Evolutionary conservation across 768 basidiomycete species (phyloP).

Genomic region (Imleria badia): DNA sequence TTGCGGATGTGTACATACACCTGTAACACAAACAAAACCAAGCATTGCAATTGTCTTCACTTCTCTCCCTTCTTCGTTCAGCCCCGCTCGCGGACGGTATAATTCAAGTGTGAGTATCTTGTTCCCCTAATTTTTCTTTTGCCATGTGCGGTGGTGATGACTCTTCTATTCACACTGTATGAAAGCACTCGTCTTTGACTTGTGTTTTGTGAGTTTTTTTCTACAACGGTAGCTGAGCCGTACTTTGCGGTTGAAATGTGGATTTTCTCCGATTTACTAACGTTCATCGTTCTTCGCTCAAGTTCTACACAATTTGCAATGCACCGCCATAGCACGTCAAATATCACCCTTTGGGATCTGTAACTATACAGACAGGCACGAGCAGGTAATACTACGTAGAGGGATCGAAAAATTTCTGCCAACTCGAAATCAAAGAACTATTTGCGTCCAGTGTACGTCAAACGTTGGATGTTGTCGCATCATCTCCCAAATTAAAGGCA

Average conservation of each 20-base stretch:
- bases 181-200: conserved; percentile 47
- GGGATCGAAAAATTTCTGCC: not conserved
- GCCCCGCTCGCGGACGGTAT: not conserved
- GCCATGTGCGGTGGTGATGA: conserved; percentile 46
- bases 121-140: conserved; percentile 1
- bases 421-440: not conserved
- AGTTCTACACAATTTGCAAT: not conserved
- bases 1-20: conserved; percentile 15
- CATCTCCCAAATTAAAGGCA: conserved; percentile 64
- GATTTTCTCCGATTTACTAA: conserved; percentile 9
- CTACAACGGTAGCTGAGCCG: conserved; percentile 88
- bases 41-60: conserved; percentile 1
- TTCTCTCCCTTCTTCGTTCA: not conserved
- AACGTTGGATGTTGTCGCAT: not conserved
- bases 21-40: conserved; percentile 20
- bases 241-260: conserved; percentile 8
- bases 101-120: conserved; percentile 18
- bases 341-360: not conserved
- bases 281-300: too few species aligned
- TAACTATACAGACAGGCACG: too few species aligned
- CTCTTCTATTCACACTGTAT: conserved; percentile 74
- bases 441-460: conserved; percentile 1
- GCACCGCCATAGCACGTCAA: not conserved
- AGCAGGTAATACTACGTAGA: not conserved
- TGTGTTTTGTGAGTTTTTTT: conserved; percentile 52